phyloP scores from a whole-genome alignment of 345 rosid genomes.

The Salix suchowensis region DNA sequence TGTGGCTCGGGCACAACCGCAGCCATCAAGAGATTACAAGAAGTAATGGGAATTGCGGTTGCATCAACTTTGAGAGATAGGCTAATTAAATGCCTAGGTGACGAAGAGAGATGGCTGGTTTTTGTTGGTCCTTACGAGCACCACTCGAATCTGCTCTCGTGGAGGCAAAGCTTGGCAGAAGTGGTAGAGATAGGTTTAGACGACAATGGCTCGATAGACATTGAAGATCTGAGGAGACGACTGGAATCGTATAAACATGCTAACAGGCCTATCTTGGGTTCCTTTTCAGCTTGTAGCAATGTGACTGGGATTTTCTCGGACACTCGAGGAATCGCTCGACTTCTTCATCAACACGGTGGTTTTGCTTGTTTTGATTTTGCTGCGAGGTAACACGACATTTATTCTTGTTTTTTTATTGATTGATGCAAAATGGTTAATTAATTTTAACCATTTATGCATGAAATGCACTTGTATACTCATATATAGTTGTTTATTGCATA shows the following conservation, averaged over 20 bases:
- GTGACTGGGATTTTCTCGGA: constrained; percentile 45
- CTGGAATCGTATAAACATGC: constrained; percentile 21
- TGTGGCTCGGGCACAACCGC: constrained; percentile 59
- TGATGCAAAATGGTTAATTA: neutral
- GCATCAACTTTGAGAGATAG: constrained; percentile 40
- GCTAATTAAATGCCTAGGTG: constrained; percentile 23
- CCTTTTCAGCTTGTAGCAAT: constrained; percentile 65
- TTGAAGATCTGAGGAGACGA: constrained; percentile 22
- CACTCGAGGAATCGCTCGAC: constrained; percentile 42
- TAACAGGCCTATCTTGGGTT: constrained; percentile 47
- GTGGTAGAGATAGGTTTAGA: constrained; percentile 51
- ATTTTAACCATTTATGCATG: neutral
- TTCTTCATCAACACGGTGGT: constrained; percentile 44
- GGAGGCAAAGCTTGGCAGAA: constrained; percentile 60
- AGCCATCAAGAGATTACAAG: constrained; percentile 56
- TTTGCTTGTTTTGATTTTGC: constrained; percentile 64
- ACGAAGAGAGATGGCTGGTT: constrained; percentile 53
- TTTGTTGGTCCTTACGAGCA: constrained; percentile 65
- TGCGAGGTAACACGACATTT: constrained; percentile 32
- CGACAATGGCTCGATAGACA: constrained; percentile 31
- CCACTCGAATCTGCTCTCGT: constrained; percentile 59
- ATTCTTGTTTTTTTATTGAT: neutral
- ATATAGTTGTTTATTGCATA: neutral
- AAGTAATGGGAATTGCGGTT: constrained; percentile 50
- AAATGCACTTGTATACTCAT: neutral